Evolutionary conservation across 106 monocot species (phyloP), one percentile per base, ranked within the genome.

Genomic region (Acorus calamus): DNA sequence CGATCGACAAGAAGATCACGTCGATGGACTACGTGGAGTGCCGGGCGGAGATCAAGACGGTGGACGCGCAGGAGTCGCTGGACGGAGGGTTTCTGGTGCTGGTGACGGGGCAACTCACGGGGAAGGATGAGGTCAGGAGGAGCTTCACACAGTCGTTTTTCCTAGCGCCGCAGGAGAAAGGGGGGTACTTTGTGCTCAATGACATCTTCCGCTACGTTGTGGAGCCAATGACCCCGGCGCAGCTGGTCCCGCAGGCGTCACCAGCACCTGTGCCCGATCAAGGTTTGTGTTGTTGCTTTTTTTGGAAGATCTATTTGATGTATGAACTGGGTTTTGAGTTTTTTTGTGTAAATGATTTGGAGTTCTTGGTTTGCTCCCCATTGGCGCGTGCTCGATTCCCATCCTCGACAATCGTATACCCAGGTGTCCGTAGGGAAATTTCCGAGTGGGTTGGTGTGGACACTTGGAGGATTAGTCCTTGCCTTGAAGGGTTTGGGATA

Each of bases 91-190:
- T 94, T 58, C 63, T 82, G 7, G 89, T 94, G 8, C 89, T 94
- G 7, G 94, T 94, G 63, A 89, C 94, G 0, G 94, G 94, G 47
- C 73, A 76, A 56, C 74, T 93, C 44, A 71, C 71, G 5, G 81
- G 71, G 14, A 72, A 77, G 55, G 84, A 89, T 57, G 71, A 74
- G 53, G 68, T 82, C 43, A 79, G 58, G 74, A 86, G 80, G 66
- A 78, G 73, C 47, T 94, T 94, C 67, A 70, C 94, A 2, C 89
- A 94, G 66, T 80, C 89, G 6, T 94, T 94, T 79, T 94, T 94
- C 56, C 94, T 94, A n/a, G 94, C 94, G 8, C 81, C 82, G 2
- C 94, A 94, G 56, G 94, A 87, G n/a, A 86, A 81, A 28, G 28
- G 28, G 43, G 94, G 89, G 5, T 94, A 74, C 73, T 94, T 78